Percentiles rank a stretch among this genome's conserved stretches.
Conservation (phyloP, 345 rosid genomes). For the Gossypium rotundifolium region DNA sequence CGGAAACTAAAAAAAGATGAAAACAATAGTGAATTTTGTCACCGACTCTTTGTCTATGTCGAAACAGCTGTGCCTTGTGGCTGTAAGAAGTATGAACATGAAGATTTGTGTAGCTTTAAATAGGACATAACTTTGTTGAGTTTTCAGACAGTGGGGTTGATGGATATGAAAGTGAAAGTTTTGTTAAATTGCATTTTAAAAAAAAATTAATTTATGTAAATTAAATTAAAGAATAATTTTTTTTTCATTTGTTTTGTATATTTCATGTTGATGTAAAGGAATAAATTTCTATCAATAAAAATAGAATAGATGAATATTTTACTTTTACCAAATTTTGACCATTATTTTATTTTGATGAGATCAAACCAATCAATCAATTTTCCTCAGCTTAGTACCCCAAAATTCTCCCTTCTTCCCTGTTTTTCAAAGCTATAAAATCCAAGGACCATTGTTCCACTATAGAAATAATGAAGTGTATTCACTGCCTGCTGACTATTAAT, state of each 20-base stretch:
- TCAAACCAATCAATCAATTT: not conserved
- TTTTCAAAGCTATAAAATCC: not conserved
- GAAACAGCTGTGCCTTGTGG: slow-evolving; percentile 29
- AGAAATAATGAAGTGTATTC: not conserved
- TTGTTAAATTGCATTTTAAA: too few species aligned
- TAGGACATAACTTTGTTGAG: too few species aligned
- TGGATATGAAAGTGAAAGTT: not conserved
- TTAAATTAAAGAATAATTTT: too few species aligned
- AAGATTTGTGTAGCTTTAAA: too few species aligned
- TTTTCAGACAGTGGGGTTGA: slow-evolving; percentile 7
- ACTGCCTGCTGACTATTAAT: not conserved
- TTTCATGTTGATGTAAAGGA: too few species aligned
- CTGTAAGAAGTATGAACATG: not conserved
- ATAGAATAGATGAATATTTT: too few species aligned
- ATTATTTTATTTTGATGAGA: not conserved
- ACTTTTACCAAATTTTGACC: not conserved
- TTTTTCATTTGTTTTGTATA: too few species aligned
- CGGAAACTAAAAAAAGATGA: slow-evolving; percentile 17
- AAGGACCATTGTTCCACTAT: not conserved
- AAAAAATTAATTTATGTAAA: too few species aligned
- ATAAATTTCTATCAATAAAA: too few species aligned
- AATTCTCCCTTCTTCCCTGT: not conserved
- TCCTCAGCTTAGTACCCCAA: not conserved
- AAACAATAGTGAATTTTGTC: slow-evolving; percentile 8
- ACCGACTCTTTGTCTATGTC: slow-evolving; percentile 38